phyloP scores from a whole-genome alignment of 1,139 yeast genomes.

The Yamadazyma atmosphaerica region DNA sequence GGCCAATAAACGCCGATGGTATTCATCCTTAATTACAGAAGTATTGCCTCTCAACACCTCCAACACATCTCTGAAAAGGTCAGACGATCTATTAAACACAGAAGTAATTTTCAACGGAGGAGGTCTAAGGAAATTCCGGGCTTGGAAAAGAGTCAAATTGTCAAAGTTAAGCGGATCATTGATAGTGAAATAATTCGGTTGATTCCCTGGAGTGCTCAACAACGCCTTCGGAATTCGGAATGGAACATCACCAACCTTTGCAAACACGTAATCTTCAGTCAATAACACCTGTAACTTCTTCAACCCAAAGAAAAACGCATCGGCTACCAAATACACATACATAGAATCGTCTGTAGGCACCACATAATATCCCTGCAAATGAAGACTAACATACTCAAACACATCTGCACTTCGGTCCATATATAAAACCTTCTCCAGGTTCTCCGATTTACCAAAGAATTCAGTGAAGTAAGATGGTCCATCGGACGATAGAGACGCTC shows the following conservation, averaged over 20 bases:
- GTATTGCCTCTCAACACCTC: slow-evolving; percentile 56
- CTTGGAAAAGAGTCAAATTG: slow-evolving; percentile 37
- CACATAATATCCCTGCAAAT: slow-evolving; percentile 77
- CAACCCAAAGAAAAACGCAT: slow-evolving; percentile 71
- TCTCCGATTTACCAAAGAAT: slow-evolving; percentile 39
- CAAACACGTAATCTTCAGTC: slow-evolving; percentile 52
- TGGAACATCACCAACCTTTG: slow-evolving; percentile 59
- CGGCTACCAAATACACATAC: slow-evolving; percentile 65
- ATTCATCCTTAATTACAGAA: slow-evolving; percentile 46
- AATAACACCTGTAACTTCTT: slow-evolving; percentile 54
- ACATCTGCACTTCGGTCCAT: slow-evolving; percentile 77
- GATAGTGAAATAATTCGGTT: slow-evolving; percentile 74
- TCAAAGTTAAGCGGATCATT: slow-evolving; percentile 55
- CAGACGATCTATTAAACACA: slow-evolving; percentile 54
- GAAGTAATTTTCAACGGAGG: slow-evolving; percentile 69
- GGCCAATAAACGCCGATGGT: slow-evolving; percentile 56
- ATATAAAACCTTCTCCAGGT: slow-evolving; percentile 51
- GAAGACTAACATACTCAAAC: slow-evolving; percentile 65
- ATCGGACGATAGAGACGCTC: slow-evolving; percentile 84
- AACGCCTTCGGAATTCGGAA: slow-evolving; percentile 61
- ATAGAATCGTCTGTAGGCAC: slow-evolving; percentile 58
- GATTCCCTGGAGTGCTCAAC: slow-evolving; percentile 59
- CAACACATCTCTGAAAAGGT: slow-evolving; percentile 60
- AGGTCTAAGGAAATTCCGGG: slow-evolving; percentile 59
- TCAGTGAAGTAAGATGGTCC: slow-evolving; percentile 64